These are phyloP conservation scores for Cadophora sp. DNA, from an alignment of 2,329 filamentous ascomycete genomes.

Conservation along the genomic window DNA sequence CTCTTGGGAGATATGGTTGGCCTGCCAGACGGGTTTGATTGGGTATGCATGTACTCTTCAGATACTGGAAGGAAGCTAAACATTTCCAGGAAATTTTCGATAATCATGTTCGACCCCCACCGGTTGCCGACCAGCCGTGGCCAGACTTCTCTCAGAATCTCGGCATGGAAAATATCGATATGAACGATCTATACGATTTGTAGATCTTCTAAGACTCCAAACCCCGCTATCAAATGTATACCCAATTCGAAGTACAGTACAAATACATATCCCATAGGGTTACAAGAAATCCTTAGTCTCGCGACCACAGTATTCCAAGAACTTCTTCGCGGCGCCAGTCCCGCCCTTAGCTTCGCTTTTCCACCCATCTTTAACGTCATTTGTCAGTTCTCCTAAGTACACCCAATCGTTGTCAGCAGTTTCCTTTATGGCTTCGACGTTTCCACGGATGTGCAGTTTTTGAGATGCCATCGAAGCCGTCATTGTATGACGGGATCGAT, in stretches of 20 bases:
- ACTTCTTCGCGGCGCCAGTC: conserved; percentile 40
- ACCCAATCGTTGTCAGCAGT: neutral
- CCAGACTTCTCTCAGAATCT: conserved; percentile 24
- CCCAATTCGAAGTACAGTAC: neutral
- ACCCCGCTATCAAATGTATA: neutral
- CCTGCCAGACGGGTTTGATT: conserved; percentile 35
- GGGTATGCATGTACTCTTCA: conserved; percentile 19
- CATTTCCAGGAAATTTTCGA: conserved; percentile 33
- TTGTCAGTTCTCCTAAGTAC: conserved; percentile 30
- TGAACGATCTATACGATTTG: conserved; percentile 21
- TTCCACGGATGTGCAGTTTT: too few relatives aligned
- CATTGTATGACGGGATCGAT: too few relatives aligned
- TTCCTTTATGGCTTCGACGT: neutral
- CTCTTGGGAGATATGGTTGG: conserved; percentile 31
- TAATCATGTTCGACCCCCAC: conserved; percentile 27
- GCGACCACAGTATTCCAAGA: conserved; percentile 47
- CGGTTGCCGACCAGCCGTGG: conserved; percentile 24
- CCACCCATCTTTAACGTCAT: conserved; percentile 32
- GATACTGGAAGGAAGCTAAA: neutral
- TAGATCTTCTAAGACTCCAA: neutral
- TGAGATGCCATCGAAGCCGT: neutral
- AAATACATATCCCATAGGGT: neutral
- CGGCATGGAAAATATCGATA: conserved; percentile 16
- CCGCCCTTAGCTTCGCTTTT: conserved; percentile 41
- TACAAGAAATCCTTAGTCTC: conserved; percentile 36